A percentile compares a stretch with the other conserved stretches of the same genome.
phyloP scores from a whole-genome alignment of 345 rosid species.

The Camelina sativa region DNA sequence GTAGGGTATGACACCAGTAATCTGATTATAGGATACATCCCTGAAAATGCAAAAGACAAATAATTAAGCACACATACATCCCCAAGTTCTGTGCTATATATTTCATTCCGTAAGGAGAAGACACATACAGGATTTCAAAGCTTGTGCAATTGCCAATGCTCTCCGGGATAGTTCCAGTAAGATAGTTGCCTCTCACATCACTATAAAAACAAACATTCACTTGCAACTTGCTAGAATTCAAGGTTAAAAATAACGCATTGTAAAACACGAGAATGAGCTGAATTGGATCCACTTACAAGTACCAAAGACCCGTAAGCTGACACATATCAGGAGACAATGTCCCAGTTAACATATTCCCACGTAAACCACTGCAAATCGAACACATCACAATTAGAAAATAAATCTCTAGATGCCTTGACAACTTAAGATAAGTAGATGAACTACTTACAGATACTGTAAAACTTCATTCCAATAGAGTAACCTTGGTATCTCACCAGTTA shows the following conservation, averaged over 20 bases:
- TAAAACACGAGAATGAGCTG: not conserved
- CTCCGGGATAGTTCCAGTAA: constrained; percentile 80
- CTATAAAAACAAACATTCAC: constrained; percentile 41
- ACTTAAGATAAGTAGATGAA: not conserved
- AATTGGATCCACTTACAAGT: constrained; percentile 64
- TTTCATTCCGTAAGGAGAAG: not conserved
- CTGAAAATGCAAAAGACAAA: constrained; percentile 39
- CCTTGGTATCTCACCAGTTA: constrained; percentile 87
- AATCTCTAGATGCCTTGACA: not conserved
- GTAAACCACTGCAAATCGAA: constrained; percentile 62
- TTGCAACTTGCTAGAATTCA: not conserved
- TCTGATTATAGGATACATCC: constrained; percentile 86
- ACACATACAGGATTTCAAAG: constrained; percentile 86
- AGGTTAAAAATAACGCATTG: not conserved
- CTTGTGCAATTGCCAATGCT: constrained; percentile 96
- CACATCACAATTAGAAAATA: not conserved
- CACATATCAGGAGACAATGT: constrained; percentile 88
- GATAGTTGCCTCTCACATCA: constrained; percentile 90
- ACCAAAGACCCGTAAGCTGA: constrained; percentile 94
- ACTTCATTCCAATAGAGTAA: constrained; percentile 97
- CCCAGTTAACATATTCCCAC: constrained; percentile 82
- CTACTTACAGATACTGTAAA: constrained; percentile 93
- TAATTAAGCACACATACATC: not conserved
- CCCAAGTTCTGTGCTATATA: too few species aligned
- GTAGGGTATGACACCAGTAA: constrained; percentile 85